These are phyloP conservation scores for Tetrahymena malaccensis DNA, from an alignment of 73 alveolate genomes.

Conservation along the genomic window DNA sequence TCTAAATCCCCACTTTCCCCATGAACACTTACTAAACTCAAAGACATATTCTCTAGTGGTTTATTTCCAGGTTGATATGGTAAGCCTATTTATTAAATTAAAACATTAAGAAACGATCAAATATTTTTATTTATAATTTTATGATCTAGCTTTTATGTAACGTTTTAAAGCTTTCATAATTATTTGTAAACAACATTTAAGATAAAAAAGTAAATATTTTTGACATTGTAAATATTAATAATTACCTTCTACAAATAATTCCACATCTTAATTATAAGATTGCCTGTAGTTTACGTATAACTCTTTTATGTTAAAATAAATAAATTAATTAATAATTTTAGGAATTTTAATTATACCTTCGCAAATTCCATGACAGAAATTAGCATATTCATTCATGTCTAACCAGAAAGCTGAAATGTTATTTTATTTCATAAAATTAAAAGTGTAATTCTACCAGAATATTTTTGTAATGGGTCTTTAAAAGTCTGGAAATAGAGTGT, in stretches of 20 bases:
- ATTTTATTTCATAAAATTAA: slow-evolving; percentile 32
- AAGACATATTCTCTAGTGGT: neutral
- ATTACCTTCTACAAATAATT: neutral
- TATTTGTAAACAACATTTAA: no score
- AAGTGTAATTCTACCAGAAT: slow-evolving; percentile 59
- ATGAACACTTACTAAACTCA: neutral
- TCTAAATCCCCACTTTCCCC: neutral
- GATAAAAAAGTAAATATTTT: no score
- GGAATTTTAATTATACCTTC: slow-evolving; percentile 2
- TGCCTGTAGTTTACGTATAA: neutral
- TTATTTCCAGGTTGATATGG: neutral
- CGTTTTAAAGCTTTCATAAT: no score
- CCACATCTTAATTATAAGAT: neutral
- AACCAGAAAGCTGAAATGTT: slow-evolving; percentile 93
- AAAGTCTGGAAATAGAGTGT: slow-evolving; percentile 84
- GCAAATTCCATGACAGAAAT: slow-evolving; percentile 67
- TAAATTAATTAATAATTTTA: neutral
- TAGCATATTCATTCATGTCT: slow-evolving; percentile 92
- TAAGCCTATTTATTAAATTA: neutral
- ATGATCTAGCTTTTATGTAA: no score
- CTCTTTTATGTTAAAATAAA: neutral
- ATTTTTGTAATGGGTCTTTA: slow-evolving; percentile 48
- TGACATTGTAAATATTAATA: neutral
- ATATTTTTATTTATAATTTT: no score
- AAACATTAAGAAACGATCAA: no score